phyloP scores from a whole-genome alignment of 768 basidiomycete species.

The Kwoniella dendrophila region DNA sequence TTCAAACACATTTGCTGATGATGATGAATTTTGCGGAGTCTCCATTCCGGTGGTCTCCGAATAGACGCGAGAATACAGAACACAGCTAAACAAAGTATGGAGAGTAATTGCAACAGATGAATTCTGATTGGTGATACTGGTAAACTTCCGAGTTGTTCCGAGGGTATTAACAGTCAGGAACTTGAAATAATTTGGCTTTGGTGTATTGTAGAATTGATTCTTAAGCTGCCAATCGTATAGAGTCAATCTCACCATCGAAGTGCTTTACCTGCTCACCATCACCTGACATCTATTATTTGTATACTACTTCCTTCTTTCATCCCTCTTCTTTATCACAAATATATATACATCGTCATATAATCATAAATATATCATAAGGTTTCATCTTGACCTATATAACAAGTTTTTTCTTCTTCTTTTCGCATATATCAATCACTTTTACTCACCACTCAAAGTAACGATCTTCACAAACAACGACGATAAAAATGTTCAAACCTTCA shows the following conservation, averaged over 20 bases:
- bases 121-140: conserved; percentile 7
- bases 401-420: neutral
- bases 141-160: conserved; percentile 13
- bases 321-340: conserved; percentile 2
- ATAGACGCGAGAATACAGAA: neutral
- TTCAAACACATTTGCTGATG: no score
- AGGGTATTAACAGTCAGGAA: conserved; percentile 3
- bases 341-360: neutral
- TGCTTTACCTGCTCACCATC: no score
- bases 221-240: conserved; percentile 4
- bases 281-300: no score
- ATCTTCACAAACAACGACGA: neutral
- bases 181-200: conserved; percentile 10
- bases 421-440: neutral
- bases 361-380: neutral
- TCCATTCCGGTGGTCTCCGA: neutral
- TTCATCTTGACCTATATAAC: neutral
- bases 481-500: conserved; percentile 23
- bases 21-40: neutral
- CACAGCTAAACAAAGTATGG: neutral
- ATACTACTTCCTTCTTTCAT: conserved; percentile 1
- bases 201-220: no score
- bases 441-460: conserved; percentile 6
- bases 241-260: neutral
- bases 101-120: conserved; percentile 8